Base-by-base conservation (phyloP, 352 stramenopile genomes). In the Phytopythium boreale region DNA sequence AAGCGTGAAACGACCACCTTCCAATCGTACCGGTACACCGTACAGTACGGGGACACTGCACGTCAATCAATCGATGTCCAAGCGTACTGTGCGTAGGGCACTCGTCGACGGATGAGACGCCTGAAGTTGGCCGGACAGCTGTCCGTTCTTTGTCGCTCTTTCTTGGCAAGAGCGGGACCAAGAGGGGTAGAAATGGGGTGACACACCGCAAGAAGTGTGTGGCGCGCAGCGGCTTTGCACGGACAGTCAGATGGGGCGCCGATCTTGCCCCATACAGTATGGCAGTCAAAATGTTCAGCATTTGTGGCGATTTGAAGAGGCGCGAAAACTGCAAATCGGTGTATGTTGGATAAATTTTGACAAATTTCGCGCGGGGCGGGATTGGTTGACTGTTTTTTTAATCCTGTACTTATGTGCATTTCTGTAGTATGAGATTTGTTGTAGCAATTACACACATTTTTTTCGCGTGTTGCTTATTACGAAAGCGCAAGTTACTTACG, bases 371-470 rank as follows among this genome's bases (percentile, higher is more conserved):
- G 39, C 2, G 29, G 4, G 29, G 29, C 10, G 39, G n/a, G 15
- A 14, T 14, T 7, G 34, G n/a, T n/a, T n/a, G n/a, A n/a, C 31
- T 3, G 31, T 36, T 36, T 36, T 39, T 14, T 39, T 39, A 39
- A 39, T 39, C 34, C 34, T 46, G 14, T 10, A n/a, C n/a, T n/a
- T n/a, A 20, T 2, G 39, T n/a, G 5, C 19, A 26, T 50, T 50
- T 50, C 20, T 24, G 10, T 50, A 50, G 43, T 50, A 24, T 24
- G 43, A 50, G 14, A 24, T 26, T 50, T 26, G 19, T 50, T 50
- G 43, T 15, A 26, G 43, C 41, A 50, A 50, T 50, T 50, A 50
- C 43, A 26, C 43, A 50, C 43, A 6, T 50, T 50, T 50, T 50
- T 50, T 50, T 50, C 43, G 43, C 43, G 43, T 26, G 6, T 26